Conservation (phyloP, 345 rosid genomes). For the Sonneratia alba region DNA sequence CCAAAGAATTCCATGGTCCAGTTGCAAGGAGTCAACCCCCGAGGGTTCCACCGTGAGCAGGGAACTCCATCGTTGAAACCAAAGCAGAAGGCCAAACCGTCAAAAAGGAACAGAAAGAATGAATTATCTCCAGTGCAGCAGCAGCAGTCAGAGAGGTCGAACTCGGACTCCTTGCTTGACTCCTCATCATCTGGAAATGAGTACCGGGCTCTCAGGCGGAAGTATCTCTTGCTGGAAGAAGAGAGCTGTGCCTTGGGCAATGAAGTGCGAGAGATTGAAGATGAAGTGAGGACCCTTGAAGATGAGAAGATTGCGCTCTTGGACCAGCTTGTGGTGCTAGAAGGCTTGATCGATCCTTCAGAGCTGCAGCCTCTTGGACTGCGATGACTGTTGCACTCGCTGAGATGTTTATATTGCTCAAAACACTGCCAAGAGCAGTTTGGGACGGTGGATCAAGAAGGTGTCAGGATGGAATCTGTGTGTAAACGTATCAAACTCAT, state of each 20-base stretch:
- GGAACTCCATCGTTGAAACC: constrained; percentile 17
- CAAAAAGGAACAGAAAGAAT: constrained; percentile 33
- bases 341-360: constrained; percentile 77
- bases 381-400: neutral
- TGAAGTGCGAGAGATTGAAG: constrained; percentile 54
- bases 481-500: neutral
- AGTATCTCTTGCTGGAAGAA: constrained; percentile 70
- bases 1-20: constrained; percentile 28
- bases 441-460: neutral
- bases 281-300: constrained; percentile 60
- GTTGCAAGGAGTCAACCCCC: constrained; percentile 21
- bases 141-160: constrained; percentile 42
- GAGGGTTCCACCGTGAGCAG: constrained; percentile 21
- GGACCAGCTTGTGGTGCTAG: constrained; percentile 83
- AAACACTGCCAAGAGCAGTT: neutral
- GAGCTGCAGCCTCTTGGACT: constrained; percentile 20
- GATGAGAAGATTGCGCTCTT: constrained; percentile 62
- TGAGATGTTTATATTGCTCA: neutral
- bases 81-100: constrained; percentile 28
- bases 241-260: constrained; percentile 56
- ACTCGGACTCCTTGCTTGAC: constrained; percentile 59
- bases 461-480: neutral
- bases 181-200: constrained; percentile 51
- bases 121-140: constrained; percentile 39
- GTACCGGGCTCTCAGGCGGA: constrained; percentile 58